A percentile compares a stretch with the other conserved stretches of the same genome.
Evolutionary conservation across 352 stramenopile genomes (phyloP).

Genomic region (Phytophthora hybrid): DNA sequence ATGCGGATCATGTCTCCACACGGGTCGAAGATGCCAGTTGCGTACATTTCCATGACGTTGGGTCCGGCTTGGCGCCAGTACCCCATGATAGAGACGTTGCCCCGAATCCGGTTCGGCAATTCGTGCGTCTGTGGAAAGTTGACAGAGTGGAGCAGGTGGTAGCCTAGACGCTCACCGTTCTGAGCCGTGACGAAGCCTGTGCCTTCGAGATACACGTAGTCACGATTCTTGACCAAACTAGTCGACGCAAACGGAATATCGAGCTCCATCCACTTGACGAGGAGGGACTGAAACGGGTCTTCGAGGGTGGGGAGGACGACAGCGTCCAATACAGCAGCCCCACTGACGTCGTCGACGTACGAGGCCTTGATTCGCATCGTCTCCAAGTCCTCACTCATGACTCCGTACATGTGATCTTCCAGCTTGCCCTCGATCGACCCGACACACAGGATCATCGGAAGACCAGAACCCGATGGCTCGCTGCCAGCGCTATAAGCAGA

Average conservation of each 20-base stretch:
- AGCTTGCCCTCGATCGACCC: constrained; percentile 31
- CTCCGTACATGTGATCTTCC: constrained; percentile 37
- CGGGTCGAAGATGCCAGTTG: constrained; percentile 38
- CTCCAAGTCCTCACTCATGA: constrained; percentile 31
- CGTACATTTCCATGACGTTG: constrained; percentile 42
- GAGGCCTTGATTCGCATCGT: constrained; percentile 37
- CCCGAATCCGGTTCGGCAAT: constrained; percentile 41
- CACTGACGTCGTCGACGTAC: constrained; percentile 32
- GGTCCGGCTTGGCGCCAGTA: constrained; percentile 36
- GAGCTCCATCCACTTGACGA: constrained; percentile 43
- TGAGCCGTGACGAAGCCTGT: constrained; percentile 31
- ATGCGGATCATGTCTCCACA: constrained; percentile 30
- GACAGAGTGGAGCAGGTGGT: constrained; percentile 52
- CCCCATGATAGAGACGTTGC: constrained; percentile 42
- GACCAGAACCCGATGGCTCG: constrained; percentile 1
- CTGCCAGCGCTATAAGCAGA: constrained; percentile 1
- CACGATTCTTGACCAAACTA: constrained; percentile 32
- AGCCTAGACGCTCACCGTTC: constrained; percentile 44
- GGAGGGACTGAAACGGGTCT: constrained; percentile 35
- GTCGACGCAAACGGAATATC: constrained; percentile 27
- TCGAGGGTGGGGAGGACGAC: constrained; percentile 30
- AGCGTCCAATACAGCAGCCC: constrained; percentile 33
- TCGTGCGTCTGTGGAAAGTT: constrained; percentile 35
- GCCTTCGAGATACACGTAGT: constrained; percentile 45
- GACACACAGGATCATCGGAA: constrained; percentile 32